Evolutionary conservation across 2,329 filamentous ascomycete genomes (phyloP), one percentile per base, ranked within the genome.

Genomic region (Fusarium musae): DNA sequence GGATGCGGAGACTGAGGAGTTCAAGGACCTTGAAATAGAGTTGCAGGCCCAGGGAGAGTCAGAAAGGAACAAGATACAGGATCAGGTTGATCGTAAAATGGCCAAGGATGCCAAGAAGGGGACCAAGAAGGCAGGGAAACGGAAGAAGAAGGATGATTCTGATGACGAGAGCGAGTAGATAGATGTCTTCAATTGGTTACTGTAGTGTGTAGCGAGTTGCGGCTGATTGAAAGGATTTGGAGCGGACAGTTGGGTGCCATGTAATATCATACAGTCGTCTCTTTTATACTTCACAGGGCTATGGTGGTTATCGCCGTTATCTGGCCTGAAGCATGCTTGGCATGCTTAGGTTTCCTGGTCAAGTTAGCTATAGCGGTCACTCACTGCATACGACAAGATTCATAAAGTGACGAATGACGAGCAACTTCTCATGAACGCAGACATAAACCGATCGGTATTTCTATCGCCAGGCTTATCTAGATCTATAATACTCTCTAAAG

Each of bases 31-130:
- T 59, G 94, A 94, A 73, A 81, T 82, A 64, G 86, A 89, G 56
- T 81, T 98, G 74, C 87, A 92, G 65, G 89, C 88, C 42, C 85
- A 89, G 78, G 96, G 96, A 2, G 86, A 85, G 23, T 85, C 84
- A 15, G 94, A 97, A 83, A 87, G 96, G 59, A 87, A 88, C 70
- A 93, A 93, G 80, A 88, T 96, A 58, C 90, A 93, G 81, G 92
- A 91, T 40, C 93, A 96, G 83, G 93, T 93, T 16, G 92, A 96
- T 73, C 91, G 91, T 79, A 96, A 94, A 83, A 81, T 86, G 32
- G 89, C 87, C 71, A 91, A 92, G 78, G 88, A 87, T 64, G 84
- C 85, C 32, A 82, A 83, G 50, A 83, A 82, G 34, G 75, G 75
- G 23, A 39, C 65, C 4, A 77, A 69, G 69, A 75, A 68, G 59